Conservation (phyloP, 2,329 filamentous ascomycete genomes). For the Neophaeococcomyces mojaviensis region DNA sequence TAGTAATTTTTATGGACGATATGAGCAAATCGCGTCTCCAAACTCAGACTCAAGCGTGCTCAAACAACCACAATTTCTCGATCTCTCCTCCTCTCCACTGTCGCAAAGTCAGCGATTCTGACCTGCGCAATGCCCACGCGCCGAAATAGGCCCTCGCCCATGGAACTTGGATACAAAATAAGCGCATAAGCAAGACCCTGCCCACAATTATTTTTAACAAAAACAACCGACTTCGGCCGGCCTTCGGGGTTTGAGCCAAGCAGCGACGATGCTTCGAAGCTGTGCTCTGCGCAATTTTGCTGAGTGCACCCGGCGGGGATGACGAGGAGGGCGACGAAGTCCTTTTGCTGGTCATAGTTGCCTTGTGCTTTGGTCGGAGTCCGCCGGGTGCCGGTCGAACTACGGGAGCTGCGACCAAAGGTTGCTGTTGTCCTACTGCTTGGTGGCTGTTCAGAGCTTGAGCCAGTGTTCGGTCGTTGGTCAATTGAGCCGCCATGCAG, state of each 20-base stretch:
- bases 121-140: slow-evolving; percentile 7
- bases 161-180: slow-evolving; percentile 9
- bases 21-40: too few relatives aligned
- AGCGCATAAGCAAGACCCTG: slow-evolving; percentile 7
- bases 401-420: background rate
- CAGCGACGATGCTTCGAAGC: background rate
- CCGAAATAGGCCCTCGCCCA: slow-evolving; percentile 3
- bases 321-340: slow-evolving; percentile 8
- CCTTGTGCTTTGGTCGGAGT: background rate
- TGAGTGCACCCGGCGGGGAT: slow-evolving; percentile 3
- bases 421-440: background rate
- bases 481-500: slow-evolving; percentile 1
- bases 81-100: slow-evolving; percentile 6
- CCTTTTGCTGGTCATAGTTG: slow-evolving; percentile 5
- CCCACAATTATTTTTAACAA: slow-evolving; percentile 8
- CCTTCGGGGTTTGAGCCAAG: background rate
- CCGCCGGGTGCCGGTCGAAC: background rate
- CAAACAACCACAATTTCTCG: slow-evolving; percentile 6
- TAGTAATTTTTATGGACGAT: too few relatives aligned
- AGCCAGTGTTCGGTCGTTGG: slow-evolving; percentile 3
- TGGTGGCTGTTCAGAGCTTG: background rate
- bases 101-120: slow-evolving; percentile 7
- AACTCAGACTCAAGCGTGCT: background rate
- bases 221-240: background rate
- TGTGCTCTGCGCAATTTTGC: slow-evolving; percentile 5